phyloP scores from a whole-genome alignment of 2,329 filamentous ascomycete genomes.

The Rhinocladiella similis region DNA sequence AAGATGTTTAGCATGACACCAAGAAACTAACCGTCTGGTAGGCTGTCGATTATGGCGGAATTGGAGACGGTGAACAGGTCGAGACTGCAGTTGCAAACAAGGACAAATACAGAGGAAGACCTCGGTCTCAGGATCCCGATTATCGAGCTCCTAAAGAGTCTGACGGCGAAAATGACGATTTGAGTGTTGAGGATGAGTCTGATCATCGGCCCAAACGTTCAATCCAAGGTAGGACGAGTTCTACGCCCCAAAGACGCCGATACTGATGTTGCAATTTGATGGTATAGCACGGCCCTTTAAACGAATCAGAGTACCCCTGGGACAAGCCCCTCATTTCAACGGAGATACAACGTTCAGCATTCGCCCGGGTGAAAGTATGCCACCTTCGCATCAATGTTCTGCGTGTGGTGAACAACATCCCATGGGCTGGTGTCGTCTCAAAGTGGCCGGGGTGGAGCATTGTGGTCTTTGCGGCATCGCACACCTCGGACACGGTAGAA shows the following conservation, averaged over 20 bases:
- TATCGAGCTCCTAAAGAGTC: slow-evolving; percentile 51
- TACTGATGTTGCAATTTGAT: slow-evolving; percentile 9
- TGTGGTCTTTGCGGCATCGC: slow-evolving; percentile 66
- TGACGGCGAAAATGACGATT: slow-evolving; percentile 33
- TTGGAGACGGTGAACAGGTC: slow-evolving; percentile 10
- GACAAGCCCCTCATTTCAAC: slow-evolving; percentile 29
- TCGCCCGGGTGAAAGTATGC: slow-evolving; percentile 17
- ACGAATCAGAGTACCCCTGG: slow-evolving; percentile 35
- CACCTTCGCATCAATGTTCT: slow-evolving; percentile 43
- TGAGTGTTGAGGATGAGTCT: slow-evolving; percentile 28
- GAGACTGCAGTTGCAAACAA: neutral
- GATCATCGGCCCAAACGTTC: slow-evolving; percentile 19
- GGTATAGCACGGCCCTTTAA: slow-evolving; percentile 39
- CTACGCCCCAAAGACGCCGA: slow-evolving; percentile 8
- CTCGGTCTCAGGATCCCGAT: slow-evolving; percentile 28
- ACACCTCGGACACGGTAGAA: slow-evolving; percentile 57
- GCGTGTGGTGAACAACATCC: slow-evolving; percentile 58
- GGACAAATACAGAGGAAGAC: neutral
- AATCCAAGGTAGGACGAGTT: slow-evolving; percentile 20
- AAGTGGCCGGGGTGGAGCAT: slow-evolving; percentile 58
- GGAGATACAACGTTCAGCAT: slow-evolving; percentile 23
- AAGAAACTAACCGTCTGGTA: slow-evolving; percentile 11
- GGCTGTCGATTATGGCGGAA: slow-evolving; percentile 26
- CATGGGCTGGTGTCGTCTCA: slow-evolving; percentile 61
- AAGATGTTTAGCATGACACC: neutral